These are phyloP conservation scores for Besnoitia besnoiti DNA, from an alignment of 169 alveolate genomes.

Conservation along the genomic window DNA sequence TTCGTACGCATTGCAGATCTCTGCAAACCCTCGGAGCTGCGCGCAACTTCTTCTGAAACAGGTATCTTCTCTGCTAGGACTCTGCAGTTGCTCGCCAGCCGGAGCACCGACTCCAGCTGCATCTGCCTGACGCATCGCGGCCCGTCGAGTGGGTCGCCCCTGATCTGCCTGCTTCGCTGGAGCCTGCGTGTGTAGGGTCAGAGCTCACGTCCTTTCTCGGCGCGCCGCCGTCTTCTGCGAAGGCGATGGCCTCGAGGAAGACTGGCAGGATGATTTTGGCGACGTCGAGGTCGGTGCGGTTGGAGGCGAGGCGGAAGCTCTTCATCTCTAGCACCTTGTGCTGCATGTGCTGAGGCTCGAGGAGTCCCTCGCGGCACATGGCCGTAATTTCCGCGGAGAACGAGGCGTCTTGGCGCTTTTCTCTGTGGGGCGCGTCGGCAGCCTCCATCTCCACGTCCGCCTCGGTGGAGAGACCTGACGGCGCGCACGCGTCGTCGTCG, in stretches of 20 bases:
- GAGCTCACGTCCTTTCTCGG: not conserved
- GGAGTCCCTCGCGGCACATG: not conserved
- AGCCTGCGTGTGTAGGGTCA: not conserved
- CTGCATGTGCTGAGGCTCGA: slow-evolving; percentile 3
- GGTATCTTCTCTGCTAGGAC: too few relatives aligned
- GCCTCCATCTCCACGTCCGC: not conserved
- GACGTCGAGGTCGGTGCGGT: slow-evolving; percentile 12
- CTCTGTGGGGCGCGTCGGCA: not conserved
- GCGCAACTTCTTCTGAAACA: too few relatives aligned
- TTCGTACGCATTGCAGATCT: too few relatives aligned
- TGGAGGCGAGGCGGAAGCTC: slow-evolving; percentile 25
- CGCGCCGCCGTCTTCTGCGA: not conserved
- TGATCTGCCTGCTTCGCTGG: not conserved
- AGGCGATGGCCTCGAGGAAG: not conserved
- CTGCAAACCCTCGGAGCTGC: too few relatives aligned
- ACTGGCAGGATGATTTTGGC: not conserved
- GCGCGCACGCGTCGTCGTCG: not conserved
- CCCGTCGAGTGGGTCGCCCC: too few relatives aligned
- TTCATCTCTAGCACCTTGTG: slow-evolving; percentile 23
- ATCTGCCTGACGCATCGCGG: too few relatives aligned
- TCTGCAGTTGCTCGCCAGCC: too few relatives aligned
- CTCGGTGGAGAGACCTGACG: not conserved
- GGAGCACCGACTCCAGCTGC: too few relatives aligned
- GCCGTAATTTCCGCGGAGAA: not conserved
- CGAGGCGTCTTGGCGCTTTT: not conserved